Base-by-base conservation (phyloP, 352 stramenopile genomes). In the Pythium volutum region DNA sequence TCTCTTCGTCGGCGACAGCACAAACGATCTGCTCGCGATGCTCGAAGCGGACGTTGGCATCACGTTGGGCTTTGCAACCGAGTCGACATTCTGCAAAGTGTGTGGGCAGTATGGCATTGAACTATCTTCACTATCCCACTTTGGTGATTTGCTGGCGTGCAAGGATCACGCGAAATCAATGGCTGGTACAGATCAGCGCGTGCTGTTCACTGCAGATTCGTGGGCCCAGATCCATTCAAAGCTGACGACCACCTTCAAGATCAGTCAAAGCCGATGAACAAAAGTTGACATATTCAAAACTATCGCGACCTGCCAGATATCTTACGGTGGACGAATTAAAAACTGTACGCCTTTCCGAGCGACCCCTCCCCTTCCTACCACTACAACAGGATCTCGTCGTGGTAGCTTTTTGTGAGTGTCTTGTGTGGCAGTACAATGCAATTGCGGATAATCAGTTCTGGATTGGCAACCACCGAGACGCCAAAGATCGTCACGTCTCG, bases 401-500 rank as follows among this genome's bases (percentile, higher is more conserved):
- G 85, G 64, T 93, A 95, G 73, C 84, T 96, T 67, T 87, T 77
- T 53, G 84, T 87, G 23, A 96, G 81, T 16, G 83, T 91, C 70
- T 96, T 96, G 75, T 93, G 84, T 23, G 85, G 85, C 18, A 96
- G 70, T 27, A 96, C 87, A 61, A 96, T 88, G 50, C 87, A 96
- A 69, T 96, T 96, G 55, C 87, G 87, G 57, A 96, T 92, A 69
- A 95, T 92, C 26, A 96, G 65, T 67, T 96, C 87, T 0, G 87
- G 86, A 58, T 88, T 92, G 3, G 84, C 84, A 33, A 94, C 75
- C n/a, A 96, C 87, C 20, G 87, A 93, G 33, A 93, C 83, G 45
- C 85, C 87, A 59, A 95, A 93, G 64, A 96, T 95, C 23, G 87
- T 95, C 20, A 96, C 83, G 55, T 95, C 87, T n/a, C 87, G 86